Evolutionary conservation across 2,329 filamentous ascomycete species (phyloP), one percentile per base, ranked within the genome.

Genomic region (Lachnellula subtilissima): DNA sequence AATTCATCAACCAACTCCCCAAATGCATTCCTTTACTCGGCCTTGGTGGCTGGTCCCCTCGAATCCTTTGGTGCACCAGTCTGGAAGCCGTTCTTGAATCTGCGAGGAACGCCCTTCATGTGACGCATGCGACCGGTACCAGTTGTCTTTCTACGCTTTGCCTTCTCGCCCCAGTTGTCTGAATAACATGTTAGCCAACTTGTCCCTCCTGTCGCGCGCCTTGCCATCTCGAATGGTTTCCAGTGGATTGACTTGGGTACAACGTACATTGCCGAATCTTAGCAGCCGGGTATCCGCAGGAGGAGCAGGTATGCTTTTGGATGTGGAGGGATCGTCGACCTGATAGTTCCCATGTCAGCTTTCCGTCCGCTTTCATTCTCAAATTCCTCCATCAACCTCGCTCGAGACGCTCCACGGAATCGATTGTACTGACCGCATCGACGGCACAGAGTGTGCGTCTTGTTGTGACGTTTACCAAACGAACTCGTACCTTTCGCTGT

Each of bases 91-190:
- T 99, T 99, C 84, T 88, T 91, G 87, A 96, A 96, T 80, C 86
- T 86, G 77, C 94, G 88, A 75, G 91, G 82, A 75, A 99, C 87
- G 72, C 83, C 84, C 85, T 95, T 96, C 76, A 99, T 85, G 82
- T 92, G 90, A 75, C 91, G 86, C 87, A 92, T 94, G 78, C 94
- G 90, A 78, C 94, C 94, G 74, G 91, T 93, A 73, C 94, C 94
- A 76, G 89, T 93, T 74, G 93, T 97, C 92, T 97, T 97, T 88
- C 94, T 95, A 79, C 94, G 85, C 91, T 97, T 97, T 72, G 92
- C 93, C 89, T 99, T 99, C 86, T 97, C 93, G 78, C 89, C 86
- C 94, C 94, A 99, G 89, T 99, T 97, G 88, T 87, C 93, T 97
- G 75, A 75, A 11, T 83, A 83, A 71, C 82, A 82, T 83, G 70